A percentile compares a stretch with the other conserved stretches of the same genome.
Evolutionary conservation across 129 eudicot species (phyloP).

Genomic region (Centella asiatica): DNA sequence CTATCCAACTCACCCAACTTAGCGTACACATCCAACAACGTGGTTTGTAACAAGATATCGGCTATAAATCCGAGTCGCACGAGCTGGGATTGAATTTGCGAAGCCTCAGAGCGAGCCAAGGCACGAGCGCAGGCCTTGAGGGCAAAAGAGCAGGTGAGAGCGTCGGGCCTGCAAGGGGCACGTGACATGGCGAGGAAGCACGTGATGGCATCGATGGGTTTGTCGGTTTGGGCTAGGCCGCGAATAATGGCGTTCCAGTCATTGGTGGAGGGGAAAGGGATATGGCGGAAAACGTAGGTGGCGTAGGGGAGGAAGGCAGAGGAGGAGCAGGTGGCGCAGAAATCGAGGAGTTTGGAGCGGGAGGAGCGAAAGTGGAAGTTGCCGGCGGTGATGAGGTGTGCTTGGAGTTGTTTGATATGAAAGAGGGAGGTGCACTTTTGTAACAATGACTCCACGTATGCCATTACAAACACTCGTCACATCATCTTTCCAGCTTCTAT

Average conservation of each 20-base stretch:
- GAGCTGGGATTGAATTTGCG: constrained; percentile 55
- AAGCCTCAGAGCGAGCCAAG: constrained; percentile 33
- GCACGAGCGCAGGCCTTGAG: constrained; percentile 87
- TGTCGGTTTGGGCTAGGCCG: constrained; percentile 50
- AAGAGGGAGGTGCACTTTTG: constrained; percentile 42
- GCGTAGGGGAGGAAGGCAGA: constrained; percentile 46
- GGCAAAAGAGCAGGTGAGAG: constrained; percentile 83
- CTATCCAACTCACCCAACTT: constrained; percentile 44
- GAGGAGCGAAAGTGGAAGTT: constrained; percentile 30
- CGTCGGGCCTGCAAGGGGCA: constrained; percentile 56
- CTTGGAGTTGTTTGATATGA: constrained; percentile 56
- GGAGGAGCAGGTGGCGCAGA: constrained; percentile 50
- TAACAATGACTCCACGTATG: constrained; percentile 24
- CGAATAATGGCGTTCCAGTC: constrained; percentile 94
- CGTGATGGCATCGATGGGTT: constrained; percentile 44
- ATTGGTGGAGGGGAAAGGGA: constrained; percentile 44
- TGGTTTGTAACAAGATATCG: constrained; percentile 60
- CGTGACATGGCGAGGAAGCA: constrained; percentile 48
- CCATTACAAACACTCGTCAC: background rate
- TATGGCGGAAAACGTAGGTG: constrained; percentile 31
- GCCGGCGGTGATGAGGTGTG: constrained; percentile 62
- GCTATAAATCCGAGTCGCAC: constrained; percentile 34
- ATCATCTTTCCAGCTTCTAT: too few relatives aligned
- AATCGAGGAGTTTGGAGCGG: constrained; percentile 60
- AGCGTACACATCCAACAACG: constrained; percentile 61